Evolutionary conservation across 805 yeast species (phyloP), one percentile per base, ranked within the genome.

Genomic region (Saccharomycopsis selenospora): DNA sequence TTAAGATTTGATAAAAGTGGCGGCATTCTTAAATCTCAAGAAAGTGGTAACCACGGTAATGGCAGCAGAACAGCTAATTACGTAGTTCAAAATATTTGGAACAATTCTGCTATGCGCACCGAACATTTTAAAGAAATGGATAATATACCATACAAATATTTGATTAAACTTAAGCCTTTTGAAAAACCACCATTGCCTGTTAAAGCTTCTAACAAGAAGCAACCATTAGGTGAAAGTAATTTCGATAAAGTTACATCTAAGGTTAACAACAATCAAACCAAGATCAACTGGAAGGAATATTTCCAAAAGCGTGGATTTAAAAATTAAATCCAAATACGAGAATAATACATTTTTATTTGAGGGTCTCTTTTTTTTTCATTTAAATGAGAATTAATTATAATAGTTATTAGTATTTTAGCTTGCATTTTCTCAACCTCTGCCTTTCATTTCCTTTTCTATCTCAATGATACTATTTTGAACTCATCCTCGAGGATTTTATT

Each of bases 81-180:
- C 26, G 46, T 42, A 14, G 43, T 48, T n/a, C 52, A 48, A 11
- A 52, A 52, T 42, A 49, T 52, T 17, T 52, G 55, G 55, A 52
- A 52, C 22, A 46, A 46, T 17, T 49, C 53, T 23, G 55, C 55
- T 7, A 22, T 49, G 44, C 53, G 55, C 13, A 46, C 51, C 23
- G 49, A 52, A 40, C 53, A 47, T 36, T 52, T 49, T 41, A 43
- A 50, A 23, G 55, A 52, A 36, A 49, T 52, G 55, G 55, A 52
- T 24, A 52, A 52, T 25, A 42, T 52, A 14, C 53, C 53, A 4
- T 49, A 49, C 45, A 46, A 42, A 13, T 46, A 49, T 13, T 33
- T 52, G 18, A 36, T 46, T 46, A 52, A 40, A 22, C 36, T 52
- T 14, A 52, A 43, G 40, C 55, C 55, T 5, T 52, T 49, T 30